Evolutionary conservation across 345 rosid species (phyloP), one percentile per base, ranked within the genome.

Genomic region (Diplotaxis tenuifolia): DNA sequence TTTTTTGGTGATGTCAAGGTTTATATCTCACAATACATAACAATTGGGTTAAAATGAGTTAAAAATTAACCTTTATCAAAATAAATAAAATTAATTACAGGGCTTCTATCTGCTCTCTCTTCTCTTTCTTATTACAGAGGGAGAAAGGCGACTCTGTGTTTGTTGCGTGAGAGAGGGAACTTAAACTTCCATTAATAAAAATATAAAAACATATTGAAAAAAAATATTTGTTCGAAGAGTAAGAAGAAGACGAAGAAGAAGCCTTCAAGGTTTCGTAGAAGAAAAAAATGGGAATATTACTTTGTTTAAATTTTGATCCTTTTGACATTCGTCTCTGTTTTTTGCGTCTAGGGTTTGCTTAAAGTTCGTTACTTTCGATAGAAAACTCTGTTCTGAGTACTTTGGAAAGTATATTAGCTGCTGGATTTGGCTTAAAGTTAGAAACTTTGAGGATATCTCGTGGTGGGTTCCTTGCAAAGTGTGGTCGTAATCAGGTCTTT

Each of bases 151-250:
- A 20, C 76, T 82, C 86, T 45, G 16, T 3, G n/a, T 75, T 12
- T 58, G 75, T 71, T 76, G 80, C 80, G 80, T 71, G 67, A 58
- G 78, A 63, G 71, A 82, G 75, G 83, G 67, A 82, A 86, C 82
- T 80, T 80, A 23, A 57, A 72, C 65, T 68, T 73, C 67, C 65
- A 12, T 75, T 78, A 23, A 45, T 65, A 42, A 70, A 59, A 75
- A n/a, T 38, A 38, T 54, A 9, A 20, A 54, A 54, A 58, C 0
- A 9, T 20, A 45, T 10, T 27, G 4, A 52, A 31, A 36, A 18
- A 49, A 18, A 19, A 1, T 68, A 58, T 5, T 64, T n/a, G 59
- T 56, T 42, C 53, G 5, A 47, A 47, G 9, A n/a, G 7, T 8
- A 45, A 45, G 56, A 67, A 67, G 68, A 25, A 40, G 70, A 61